phyloP scores from a whole-genome alignment of 2,329 filamentous ascomycete genomes.

The Ophiostoma pallidulum region DNA sequence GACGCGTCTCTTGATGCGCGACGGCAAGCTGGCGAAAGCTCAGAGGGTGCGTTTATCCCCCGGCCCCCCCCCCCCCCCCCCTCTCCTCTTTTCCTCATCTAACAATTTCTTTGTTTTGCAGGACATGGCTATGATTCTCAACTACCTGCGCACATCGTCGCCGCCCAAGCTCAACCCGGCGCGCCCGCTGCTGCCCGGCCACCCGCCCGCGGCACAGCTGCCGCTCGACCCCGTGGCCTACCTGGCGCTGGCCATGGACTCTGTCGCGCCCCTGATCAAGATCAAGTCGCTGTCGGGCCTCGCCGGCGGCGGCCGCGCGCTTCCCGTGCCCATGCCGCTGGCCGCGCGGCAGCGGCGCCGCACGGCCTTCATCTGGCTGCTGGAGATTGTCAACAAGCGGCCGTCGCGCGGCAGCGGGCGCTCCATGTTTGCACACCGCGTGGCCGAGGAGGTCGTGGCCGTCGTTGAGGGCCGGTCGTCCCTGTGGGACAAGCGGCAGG shows the following conservation, averaged over 20 bases:
- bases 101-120: conserved; percentile 27
- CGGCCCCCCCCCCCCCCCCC: not conserved
- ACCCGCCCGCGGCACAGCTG: conserved; percentile 67
- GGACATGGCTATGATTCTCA: conserved; percentile 80
- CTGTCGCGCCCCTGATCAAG: conserved; percentile 77
- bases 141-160: conserved; percentile 72
- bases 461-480: conserved; percentile 77
- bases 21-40: conserved; percentile 85
- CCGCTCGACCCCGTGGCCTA: conserved; percentile 86
- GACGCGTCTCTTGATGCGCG: conserved; percentile 80
- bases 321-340: conserved; percentile 76
- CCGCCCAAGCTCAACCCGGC: conserved; percentile 65
- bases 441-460: conserved; percentile 78
- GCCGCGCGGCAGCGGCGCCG: conserved; percentile 65
- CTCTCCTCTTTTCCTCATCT: not conserved
- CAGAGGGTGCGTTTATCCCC: conserved; percentile 68
- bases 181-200: conserved; percentile 63
- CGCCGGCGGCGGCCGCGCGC: conserved; percentile 73
- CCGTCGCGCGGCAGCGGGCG: conserved; percentile 61
- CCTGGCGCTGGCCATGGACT: conserved; percentile 83
- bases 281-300: conserved; percentile 67
- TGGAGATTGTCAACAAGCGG: conserved; percentile 73
- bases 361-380: conserved; percentile 77
- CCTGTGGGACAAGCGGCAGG: conserved; percentile 74
- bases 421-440: conserved; percentile 62